phyloP scores from a whole-genome alignment of 2,329 filamentous ascomycete species.

The Xylariales sp. region DNA sequence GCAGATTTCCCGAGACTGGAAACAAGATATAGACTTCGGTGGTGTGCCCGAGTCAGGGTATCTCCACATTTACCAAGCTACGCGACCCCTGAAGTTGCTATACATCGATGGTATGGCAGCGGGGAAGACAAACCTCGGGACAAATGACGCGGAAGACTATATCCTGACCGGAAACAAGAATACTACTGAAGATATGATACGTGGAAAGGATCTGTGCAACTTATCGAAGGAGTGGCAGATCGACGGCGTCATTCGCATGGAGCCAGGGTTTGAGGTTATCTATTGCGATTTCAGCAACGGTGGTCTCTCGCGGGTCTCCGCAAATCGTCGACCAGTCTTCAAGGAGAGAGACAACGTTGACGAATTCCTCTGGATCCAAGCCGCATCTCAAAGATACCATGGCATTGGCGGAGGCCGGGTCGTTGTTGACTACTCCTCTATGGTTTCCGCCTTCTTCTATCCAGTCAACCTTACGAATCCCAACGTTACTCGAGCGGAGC shows the following conservation, averaged over 20 bases:
- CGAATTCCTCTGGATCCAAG: conserved; percentile 35
- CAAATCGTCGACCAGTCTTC: neutral
- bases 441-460: conserved; percentile 48
- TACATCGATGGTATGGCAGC: conserved; percentile 69
- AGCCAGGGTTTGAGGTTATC: conserved; percentile 67
- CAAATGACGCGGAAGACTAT: conserved; percentile 62
- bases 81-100: conserved; percentile 49
- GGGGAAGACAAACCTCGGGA: conserved; percentile 60
- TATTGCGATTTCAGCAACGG: conserved; percentile 55
- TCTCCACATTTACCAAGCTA: conserved; percentile 62
- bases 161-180: conserved; percentile 44
- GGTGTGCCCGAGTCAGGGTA: conserved; percentile 42
- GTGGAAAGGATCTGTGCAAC: conserved; percentile 53
- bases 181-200: conserved; percentile 40
- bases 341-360: neutral
- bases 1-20: neutral
- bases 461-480: conserved; percentile 44
- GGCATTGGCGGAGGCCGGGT: conserved; percentile 38
- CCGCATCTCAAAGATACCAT: conserved; percentile 39
- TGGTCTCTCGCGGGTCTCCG: conserved; percentile 25
- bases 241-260: conserved; percentile 44
- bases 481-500: conserved; percentile 25
- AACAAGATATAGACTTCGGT: conserved; percentile 2
- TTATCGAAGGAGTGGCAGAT: conserved; percentile 46
- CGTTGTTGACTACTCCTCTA: conserved; percentile 42